phyloP scores from a whole-genome alignment of 1,139 yeast species.

The Yamadazyma trypodendri region DNA sequence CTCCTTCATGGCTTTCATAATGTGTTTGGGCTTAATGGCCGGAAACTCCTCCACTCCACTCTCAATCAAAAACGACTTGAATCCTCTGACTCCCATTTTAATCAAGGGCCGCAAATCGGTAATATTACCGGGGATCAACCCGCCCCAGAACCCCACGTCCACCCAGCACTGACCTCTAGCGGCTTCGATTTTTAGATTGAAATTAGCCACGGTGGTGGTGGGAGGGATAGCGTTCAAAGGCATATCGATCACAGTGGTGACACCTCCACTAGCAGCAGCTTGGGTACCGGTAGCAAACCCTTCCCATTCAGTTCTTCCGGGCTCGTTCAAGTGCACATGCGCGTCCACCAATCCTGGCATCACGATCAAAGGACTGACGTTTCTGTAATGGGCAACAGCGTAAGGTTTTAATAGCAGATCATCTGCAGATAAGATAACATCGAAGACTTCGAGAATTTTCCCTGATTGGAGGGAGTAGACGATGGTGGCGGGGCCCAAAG shows the following conservation, averaged over 20 bases:
- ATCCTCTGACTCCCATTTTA: constrained; percentile 84
- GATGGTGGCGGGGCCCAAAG: constrained; percentile 62
- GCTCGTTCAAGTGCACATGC: constrained; percentile 92
- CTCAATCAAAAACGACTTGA: constrained; percentile 87
- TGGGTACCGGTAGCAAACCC: constrained; percentile 92
- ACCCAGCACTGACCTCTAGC: constrained; percentile 86
- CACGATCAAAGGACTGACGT: constrained; percentile 64
- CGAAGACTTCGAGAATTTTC: constrained; percentile 53
- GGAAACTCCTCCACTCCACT: constrained; percentile 96
- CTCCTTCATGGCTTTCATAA: constrained; percentile 60
- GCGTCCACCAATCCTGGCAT: constrained; percentile 93
- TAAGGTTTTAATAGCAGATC: constrained; percentile 42
- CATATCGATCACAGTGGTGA: constrained; percentile 94
- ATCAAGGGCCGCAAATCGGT: constrained; percentile 71
- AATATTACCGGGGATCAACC: constrained; percentile 76
- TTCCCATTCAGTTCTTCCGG: constrained; percentile 95
- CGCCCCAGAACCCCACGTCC: constrained; percentile 97
- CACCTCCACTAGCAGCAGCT: constrained; percentile 94
- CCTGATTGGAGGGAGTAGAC: constrained; percentile 65
- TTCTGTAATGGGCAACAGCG: constrained; percentile 45
- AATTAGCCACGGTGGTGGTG: constrained; percentile 78
- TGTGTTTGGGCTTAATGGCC: constrained; percentile 62
- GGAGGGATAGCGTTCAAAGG: constrained; percentile 96
- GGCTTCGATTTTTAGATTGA: constrained; percentile 71
- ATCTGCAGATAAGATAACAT: constrained; percentile 26